These are phyloP conservation scores for Eutrema japonicum DNA, from an alignment of 345 rosid genomes.

Conservation along the genomic window DNA sequence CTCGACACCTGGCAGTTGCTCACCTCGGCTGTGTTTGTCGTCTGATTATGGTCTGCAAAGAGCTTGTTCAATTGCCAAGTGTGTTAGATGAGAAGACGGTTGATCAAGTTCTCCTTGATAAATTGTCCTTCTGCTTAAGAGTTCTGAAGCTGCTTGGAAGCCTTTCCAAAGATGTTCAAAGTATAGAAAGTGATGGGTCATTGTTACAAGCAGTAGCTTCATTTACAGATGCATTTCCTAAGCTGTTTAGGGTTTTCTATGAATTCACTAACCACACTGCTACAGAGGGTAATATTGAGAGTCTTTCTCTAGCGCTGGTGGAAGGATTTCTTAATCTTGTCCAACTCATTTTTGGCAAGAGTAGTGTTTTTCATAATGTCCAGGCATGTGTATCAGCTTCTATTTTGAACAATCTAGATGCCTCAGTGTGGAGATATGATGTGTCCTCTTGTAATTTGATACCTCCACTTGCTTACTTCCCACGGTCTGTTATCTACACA, in stretches of 20 bases:
- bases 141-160: slow-evolving; percentile 77
- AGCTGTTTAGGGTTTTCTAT: slow-evolving; percentile 58
- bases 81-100: slow-evolving; percentile 62
- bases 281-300: slow-evolving; percentile 77
- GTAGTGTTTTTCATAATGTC: slow-evolving; percentile 62
- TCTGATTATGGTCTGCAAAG: slow-evolving; percentile 62
- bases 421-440: slow-evolving; percentile 75
- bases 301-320: slow-evolving; percentile 60
- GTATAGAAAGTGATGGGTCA: slow-evolving; percentile 61
- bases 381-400: slow-evolving; percentile 76
- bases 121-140: slow-evolving; percentile 69
- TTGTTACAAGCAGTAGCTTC: slow-evolving; percentile 74
- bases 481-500: slow-evolving; percentile 65
- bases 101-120: slow-evolving; percentile 55
- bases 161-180: slow-evolving; percentile 60
- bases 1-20: slow-evolving; percentile 83
- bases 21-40: slow-evolving; percentile 66
- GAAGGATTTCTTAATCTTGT: slow-evolving; percentile 89
- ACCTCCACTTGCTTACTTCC: slow-evolving; percentile 78
- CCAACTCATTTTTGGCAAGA: slow-evolving; percentile 68
- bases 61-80: slow-evolving; percentile 62
- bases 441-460: slow-evolving; percentile 53
- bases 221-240: slow-evolving; percentile 61
- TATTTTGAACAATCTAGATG: slow-evolving; percentile 65
- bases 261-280: slow-evolving; percentile 67